Evolutionary conservation across 192 early-diverging fungal species (phyloP), one percentile per base, ranked within the genome.

Genomic region (Podila epicladia): DNA sequence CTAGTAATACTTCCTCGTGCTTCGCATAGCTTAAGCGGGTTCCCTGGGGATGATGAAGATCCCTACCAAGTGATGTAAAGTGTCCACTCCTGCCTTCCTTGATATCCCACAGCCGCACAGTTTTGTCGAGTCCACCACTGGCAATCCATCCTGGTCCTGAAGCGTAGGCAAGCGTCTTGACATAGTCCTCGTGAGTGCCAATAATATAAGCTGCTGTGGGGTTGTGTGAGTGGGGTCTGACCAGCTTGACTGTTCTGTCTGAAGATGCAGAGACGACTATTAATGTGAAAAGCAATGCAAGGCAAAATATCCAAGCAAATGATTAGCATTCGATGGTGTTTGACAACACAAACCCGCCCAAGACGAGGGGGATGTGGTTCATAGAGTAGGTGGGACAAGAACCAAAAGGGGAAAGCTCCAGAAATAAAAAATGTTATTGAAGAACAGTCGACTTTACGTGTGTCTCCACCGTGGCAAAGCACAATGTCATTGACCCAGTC

Each of bases 401-500:
- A 58, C 24, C 24, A n/a, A 15, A 28, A 35, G 20, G 28, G 69
- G 41, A 51, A 22, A 29, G 50, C 9, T 49, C 17, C 19, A 51
- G 53, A n/a, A 62, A 37, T 50, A 13, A 31, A 74, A 49, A 26
- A 37, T 1, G 57, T 37, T 26, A 12, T 38, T 5, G 24, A 57
- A 38, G 7, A 5, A 48, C 17, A 38, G 51, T 20, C 20, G 61
- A 24, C 84, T 84, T 85, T 82, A 94, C 93, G 83, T 70, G 82
- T 82, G 53, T 87, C 86, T 62, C 88, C 89, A 51, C 88, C 73
- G 64, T 94, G 87, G 63, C 89, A 91, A 17, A 95, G 85, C 24
- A 91, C 90, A 57, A 99, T 88, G 66, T 97, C 98, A 82, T 98
- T 99, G 9, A 99, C 93, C 98, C 98, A 99, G 83, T 98, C 97